Evolutionary conservation across 2,329 filamentous ascomycete genomes (phyloP), one percentile per base, ranked within the genome.

Genomic region (Aspergillus fructus): DNA sequence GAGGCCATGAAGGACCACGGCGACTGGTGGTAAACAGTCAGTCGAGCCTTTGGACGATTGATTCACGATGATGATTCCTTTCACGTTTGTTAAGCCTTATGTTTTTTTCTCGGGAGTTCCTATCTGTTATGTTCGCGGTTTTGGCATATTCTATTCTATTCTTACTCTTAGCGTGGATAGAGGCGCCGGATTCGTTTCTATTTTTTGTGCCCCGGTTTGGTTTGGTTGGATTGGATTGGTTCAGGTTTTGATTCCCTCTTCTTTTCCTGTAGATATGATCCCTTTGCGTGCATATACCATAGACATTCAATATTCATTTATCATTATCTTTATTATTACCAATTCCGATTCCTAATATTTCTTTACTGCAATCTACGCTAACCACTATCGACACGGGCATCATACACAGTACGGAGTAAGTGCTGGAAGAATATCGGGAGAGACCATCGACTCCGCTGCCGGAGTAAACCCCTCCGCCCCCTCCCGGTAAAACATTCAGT

Each of bases 1-100:
- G 84, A 86, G 69, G 93, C 94, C 71, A 97, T 97, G 93, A 85
- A 89, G 74, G 91, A 96, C 77, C 93, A 97, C 79, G 94, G 94
- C 71, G 93, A 97, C 78, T 97, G 93, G 93, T 97, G 83, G 80
- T 81, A 68, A 65, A 69, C 63, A 9, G 8, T 9, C 9, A 9
- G 8, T 9, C 9, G 3, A 9, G 9, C 4, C 8, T 11, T 9
- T 11, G 49, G 8, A 17, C 49, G 41, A 27, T 57, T 57, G 30
- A 56, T 53, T 62, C 42, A 66, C 56, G 59, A 64, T 59, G 55
- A 60, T 48, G 51, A 56, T 60, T 62, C 51, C 33, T 48, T 30
- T 30, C 27, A 50, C 51, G 53, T 62, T 62, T 58, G 15, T 64
- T 66, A 65, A 64, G 60, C 55, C 62, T 58, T 30, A 11, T 30